Base-by-base conservation (phyloP, 139 green algal genomes). In the Tetradesmus lagerheimii region DNA sequence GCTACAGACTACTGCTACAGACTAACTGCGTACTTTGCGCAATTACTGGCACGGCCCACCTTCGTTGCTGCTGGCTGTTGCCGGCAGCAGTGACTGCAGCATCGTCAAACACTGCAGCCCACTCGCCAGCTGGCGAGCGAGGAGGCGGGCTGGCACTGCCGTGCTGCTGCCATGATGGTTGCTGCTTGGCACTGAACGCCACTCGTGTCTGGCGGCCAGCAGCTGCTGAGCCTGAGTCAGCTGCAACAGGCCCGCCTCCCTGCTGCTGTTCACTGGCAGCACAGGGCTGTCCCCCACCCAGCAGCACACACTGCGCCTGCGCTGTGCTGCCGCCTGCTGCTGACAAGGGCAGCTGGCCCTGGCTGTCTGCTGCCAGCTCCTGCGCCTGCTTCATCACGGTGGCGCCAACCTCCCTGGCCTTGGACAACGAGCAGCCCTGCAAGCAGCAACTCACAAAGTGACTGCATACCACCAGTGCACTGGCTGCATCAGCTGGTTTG, bases 341-440 rank as follows among this genome's bases (percentile, higher is more conserved):
- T 71, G 57, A n/a, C 57, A 71, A 31, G 23, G 57, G 57, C 57
- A 71, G 12, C 57, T 71, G 57, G 3, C 57, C 57, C 57, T 71
- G 57, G 57, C 57, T 71, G 57, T n/a, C 71, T 83, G 71, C 71
- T 90, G 86, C 43, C 20, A 87, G 15, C 34, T 78, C 82, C 38
- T 87, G 82, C 14, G 82, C 82, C 47, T 87, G 82, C 35, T 45
- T 29, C 34, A 87, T 34, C 27, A 91, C 47, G 20, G 2, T 86
- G 6, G 43, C 77, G 35, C 78, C 87, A 2, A 85, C 71, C 41
- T 85, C 87, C 27, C 78, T 79, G 31, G 87, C 87, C 71, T 87
- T 85, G 9, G 79, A 75, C 27, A 91, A 53, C 4, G 57, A 39
- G 23, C 23, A 80, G 37, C 87, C 87, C 87, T 91, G 87, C 86